Percentiles rank a stretch among this genome's conserved stretches.
Evolutionary conservation across 2,329 filamentous ascomycete genomes (phyloP).

Genomic region (Hirsutella thompsonii): DNA sequence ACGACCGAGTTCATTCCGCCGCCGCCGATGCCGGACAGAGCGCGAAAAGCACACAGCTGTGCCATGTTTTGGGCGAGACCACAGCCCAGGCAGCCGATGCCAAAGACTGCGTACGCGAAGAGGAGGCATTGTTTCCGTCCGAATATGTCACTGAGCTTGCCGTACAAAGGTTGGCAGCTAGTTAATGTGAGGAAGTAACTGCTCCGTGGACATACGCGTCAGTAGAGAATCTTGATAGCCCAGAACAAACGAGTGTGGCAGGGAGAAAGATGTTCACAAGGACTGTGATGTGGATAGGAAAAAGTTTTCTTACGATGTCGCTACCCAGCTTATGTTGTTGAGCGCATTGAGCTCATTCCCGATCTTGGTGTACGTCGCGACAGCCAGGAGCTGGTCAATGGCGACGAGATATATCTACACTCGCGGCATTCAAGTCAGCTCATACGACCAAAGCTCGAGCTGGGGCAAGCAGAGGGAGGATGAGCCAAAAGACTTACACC

Average conservation of each 20-base stretch:
- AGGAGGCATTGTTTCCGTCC: slow-evolving; percentile 54
- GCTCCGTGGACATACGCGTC: not conserved
- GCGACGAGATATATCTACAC: slow-evolving; percentile 25
- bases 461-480: no score
- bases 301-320: slow-evolving; percentile 24
- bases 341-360: slow-evolving; percentile 63
- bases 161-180: slow-evolving; percentile 63
- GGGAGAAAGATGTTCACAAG: not conserved
- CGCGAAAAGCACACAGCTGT: slow-evolving; percentile 51
- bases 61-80: slow-evolving; percentile 50
- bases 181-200: slow-evolving; percentile 63
- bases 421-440: no score
- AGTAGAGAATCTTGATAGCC: no score
- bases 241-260: not conserved
- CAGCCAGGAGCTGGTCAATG: slow-evolving; percentile 64
- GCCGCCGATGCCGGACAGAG: slow-evolving; percentile 44
- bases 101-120: slow-evolving; percentile 51
- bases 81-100: slow-evolving; percentile 49
- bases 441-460: no score
- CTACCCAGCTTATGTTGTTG: slow-evolving; percentile 66
- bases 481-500: slow-evolving; percentile 13
- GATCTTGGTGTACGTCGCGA: slow-evolving; percentile 67
- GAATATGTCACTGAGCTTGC: slow-evolving; percentile 59
- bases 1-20: slow-evolving; percentile 61
- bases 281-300: not conserved